A percentile compares a stretch with the other conserved stretches of the same genome.
These are phyloP conservation scores for Phaeotremella fagi DNA, from an alignment of 768 basidiomycete species.

Conservation along the genomic window DNA sequence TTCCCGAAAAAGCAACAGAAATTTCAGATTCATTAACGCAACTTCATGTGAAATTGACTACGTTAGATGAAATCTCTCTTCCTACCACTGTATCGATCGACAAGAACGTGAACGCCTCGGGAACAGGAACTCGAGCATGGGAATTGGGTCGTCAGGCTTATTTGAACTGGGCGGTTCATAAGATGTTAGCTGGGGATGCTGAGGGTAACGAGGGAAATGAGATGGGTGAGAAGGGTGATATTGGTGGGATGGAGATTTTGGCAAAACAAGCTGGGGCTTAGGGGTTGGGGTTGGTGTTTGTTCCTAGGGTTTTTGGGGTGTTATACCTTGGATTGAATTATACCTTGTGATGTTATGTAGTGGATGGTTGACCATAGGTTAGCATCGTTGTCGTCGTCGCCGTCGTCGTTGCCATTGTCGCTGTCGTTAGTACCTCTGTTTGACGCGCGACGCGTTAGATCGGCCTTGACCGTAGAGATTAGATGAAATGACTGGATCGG, in stretches of 20 bases:
- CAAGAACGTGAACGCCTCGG: slow-evolving; percentile 15
- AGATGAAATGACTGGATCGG: no score
- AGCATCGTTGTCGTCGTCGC: no score
- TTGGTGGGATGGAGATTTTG: neutral
- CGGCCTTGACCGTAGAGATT: no score
- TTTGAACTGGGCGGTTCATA: slow-evolving; percentile 66
- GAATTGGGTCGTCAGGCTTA: slow-evolving; percentile 71
- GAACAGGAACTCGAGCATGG: slow-evolving; percentile 69
- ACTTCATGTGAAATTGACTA: slow-evolving; percentile 52
- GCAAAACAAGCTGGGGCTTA: neutral
- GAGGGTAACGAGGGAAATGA: neutral
- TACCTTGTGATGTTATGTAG: no score
- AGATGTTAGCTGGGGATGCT: slow-evolving; percentile 50
- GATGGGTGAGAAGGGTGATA: neutral
- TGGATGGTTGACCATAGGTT: no score
- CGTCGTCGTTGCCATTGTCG: no score
- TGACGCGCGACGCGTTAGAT: no score
- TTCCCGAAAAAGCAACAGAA: slow-evolving; percentile 5
- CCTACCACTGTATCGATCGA: slow-evolving; percentile 24
- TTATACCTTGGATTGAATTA: no score
- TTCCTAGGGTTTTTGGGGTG: no score
- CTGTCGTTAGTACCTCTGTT: no score
- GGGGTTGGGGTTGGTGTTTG: no score
- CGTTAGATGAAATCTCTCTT: slow-evolving; percentile 56
- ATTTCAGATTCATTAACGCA: slow-evolving; percentile 41